These are phyloP conservation scores for Canavalia gladiata DNA, from an alignment of 306 rosid genomes.

Conservation along the genomic window DNA sequence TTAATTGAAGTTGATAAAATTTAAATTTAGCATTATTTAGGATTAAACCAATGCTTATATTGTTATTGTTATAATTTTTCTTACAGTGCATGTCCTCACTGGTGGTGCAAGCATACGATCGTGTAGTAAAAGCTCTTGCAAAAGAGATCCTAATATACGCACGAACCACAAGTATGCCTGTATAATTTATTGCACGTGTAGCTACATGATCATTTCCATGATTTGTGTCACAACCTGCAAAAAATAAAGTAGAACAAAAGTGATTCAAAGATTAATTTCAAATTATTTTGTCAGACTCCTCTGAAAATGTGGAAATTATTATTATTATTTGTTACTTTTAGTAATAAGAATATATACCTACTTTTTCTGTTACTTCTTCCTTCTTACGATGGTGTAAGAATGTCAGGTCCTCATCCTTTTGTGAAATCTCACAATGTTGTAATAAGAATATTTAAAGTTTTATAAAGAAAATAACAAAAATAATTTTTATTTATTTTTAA, in stretches of 20 bases:
- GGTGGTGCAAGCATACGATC: slow-evolving; percentile 79
- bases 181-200: slow-evolving; percentile 7
- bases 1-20: neutral
- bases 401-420: slow-evolving; percentile 34
- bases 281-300: too few species aligned
- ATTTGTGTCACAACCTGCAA: slow-evolving; percentile 16
- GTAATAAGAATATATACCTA: neutral
- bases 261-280: neutral
- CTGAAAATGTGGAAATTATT: neutral
- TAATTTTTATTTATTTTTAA: too few species aligned
- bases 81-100: slow-evolving; percentile 68
- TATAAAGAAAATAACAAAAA: too few species aligned
- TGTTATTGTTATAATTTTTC: slow-evolving; percentile 38
- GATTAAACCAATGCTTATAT: slow-evolving; percentile 39
- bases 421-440: slow-evolving; percentile 27
- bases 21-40: slow-evolving; percentile 15
- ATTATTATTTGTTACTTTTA: neutral
- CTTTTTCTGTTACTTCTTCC: neutral
- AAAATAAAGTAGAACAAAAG: slow-evolving; percentile 5
- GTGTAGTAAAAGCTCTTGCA: slow-evolving; percentile 72
- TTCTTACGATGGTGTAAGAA: neutral
- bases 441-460: too few species aligned
- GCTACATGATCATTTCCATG: slow-evolving; percentile 13
- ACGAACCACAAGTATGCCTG: slow-evolving; percentile 69
- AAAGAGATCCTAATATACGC: slow-evolving; percentile 67